Base-by-base conservation (phyloP, 768 basidiomycete genomes). In the Cystofilobasidium macerans region DNA sequence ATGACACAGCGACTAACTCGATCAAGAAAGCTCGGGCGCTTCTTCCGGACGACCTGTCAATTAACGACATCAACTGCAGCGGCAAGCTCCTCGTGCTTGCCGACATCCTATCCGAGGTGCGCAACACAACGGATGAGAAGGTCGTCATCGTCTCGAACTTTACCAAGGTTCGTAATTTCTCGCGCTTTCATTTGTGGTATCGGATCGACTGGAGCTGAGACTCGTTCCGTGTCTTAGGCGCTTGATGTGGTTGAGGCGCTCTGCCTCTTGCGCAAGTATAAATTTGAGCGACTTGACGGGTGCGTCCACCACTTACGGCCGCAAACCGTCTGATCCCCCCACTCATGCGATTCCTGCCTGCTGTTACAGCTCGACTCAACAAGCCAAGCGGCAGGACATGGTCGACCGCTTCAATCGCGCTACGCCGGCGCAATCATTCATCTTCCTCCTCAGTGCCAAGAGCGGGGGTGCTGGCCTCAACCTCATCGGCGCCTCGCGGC, bases 401-500 rank as follows among this genome's bases (percentile, higher is more conserved):
- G 92, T 99, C 30, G 89, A 93, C 70, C 48, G 48, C 22, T 57
- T 62, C 69, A 64, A 65, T 16, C 2, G 48, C 8, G 30, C 8
- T 0, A 20, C 43, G 14, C 47, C 45, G 7, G 12, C 33, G 28
- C 35, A 35, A 33, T 40, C 35, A 28, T 57, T 95, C 72, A 75
- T 97, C 54, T 98, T 99, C 73, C 78, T 99, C 30, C 78, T 99
- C 63, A 93, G 90, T 74, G 87, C 91, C 8, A 99, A 99, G 77
- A 89, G 92, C 1, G 93, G 94, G 20, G 94, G 94, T 14, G 87
- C 91, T 36, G 94, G 94, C 4, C 83, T 99, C 57, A 98, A 97
- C 76, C 35, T 89, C 47, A 88, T 89, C 43, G 94, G 93, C 40
- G 94, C 65, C 16, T 67, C 65, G 18, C 51, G 65, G n/a, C 61